Evolutionary conservation across 345 rosid genomes (phyloP), one percentile per base, ranked within the genome.

Genomic region (Ceriops decandra): DNA sequence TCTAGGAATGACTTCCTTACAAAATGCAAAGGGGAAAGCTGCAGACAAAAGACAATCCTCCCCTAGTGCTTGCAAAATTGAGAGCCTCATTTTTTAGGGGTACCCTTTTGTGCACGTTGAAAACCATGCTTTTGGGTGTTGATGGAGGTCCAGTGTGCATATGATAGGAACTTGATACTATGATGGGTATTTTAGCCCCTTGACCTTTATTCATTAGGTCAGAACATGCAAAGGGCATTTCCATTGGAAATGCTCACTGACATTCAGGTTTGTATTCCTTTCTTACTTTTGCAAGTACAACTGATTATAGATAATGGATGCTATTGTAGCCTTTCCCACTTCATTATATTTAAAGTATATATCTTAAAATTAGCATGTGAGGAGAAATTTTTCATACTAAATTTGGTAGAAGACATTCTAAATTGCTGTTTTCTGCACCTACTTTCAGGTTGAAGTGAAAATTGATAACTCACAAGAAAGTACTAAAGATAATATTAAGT

Each of bases 381-480:
- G 36, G 63, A 60, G 36, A 26, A 51, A 13, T 47, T 24, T 19
- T 32, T 30, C 24, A 4, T 47, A 31, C 11, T 24, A 30, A 13
- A 16, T 65, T 52, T 33, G 38, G 8, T 11, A 42, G 38, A 53
- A 57, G 28, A 54, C 15, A 22, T 57, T 49, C 22, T 17, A 5
- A 62, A 64, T 2, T 28, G 54, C 47, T 71, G 57, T 60, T 74
- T 61, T 67, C 19, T 33, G 31, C 52, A 63, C 46, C 61, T 52
- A 21, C 62, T 28, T 66, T 60, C 87, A 95, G 99, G 93, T 91
- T 77, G 99, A 91, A 88, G 96, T 91, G 74, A 86, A 87, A 78
- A 77, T 95, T 74, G 95, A 91, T 79, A 79, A 79, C 69, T 74
- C 82, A 53, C 74, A 21, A 76, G 88, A 83, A 70, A 76, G 77